Base-by-base conservation (phyloP, 257 asterid species). In the Solanum chilense region DNA sequence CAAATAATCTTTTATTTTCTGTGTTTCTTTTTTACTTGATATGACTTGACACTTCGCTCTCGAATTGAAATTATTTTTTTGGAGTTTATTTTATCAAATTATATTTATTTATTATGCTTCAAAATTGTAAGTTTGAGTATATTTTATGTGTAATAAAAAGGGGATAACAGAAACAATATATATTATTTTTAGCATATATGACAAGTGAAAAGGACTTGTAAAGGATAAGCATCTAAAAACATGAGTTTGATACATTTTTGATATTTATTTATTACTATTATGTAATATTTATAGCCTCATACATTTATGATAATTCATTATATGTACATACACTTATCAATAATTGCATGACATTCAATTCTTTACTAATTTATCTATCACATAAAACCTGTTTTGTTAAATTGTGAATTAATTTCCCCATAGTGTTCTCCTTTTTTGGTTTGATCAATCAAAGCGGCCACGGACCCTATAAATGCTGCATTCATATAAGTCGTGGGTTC, bases 401-500 rank as follows among this genome's bases (percentile, higher is more conserved):
- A 52, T 27, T 81, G 13, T 31, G 85, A 20, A 37, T 37, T 74
- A 31, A 49, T 49, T 49, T 78, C 16, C 25, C 44, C 70, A 25
- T 62, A 82, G 44, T 86, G 82, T 31, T 23, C 21, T 29, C 75
- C 56, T 45, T 85, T 88, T n/a, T 69, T 89, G 52, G 23, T 12
- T 66, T 56, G 71, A 29, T 87, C 91, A 33, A 91, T 76, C 78
- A 96, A 87, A 86, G 95, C 92, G 12, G 96, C 93, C 39, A 87
- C 84, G 1, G 95, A 86, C 37, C 94, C 98, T 2, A 93, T 94
- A 85, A 96, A 93, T 10, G 98, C 97, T 12, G 98, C 98, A 87
- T 94, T 94, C 85, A 92, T 95, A 27, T 96, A 96, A 2, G 97
- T 93, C 0, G 96, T 89, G 45, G 98, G 94, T 87, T 94, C 97